Evolutionary conservation across 495 filamentous ascomycete species (phyloP).

Genomic region (Penicillium samsonianum): DNA sequence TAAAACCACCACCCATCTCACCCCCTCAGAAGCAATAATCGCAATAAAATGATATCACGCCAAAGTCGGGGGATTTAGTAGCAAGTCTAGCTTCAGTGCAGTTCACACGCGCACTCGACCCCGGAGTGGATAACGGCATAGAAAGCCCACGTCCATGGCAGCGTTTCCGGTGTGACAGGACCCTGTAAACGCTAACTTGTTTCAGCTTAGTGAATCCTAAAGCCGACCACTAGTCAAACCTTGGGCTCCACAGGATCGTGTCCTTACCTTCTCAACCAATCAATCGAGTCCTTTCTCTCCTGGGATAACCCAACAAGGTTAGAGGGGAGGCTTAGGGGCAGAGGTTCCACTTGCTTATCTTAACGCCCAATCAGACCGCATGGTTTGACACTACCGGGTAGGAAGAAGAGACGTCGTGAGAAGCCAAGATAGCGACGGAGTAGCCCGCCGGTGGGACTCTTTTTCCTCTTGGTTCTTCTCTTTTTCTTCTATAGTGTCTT

Average conservation of each 20-base stretch:
- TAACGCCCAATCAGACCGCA: conserved; percentile 19
- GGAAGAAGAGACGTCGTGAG: conserved; percentile 4
- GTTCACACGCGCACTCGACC: conserved; percentile 22
- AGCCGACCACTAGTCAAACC: conserved; percentile 16
- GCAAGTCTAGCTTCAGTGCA: conserved; percentile 12
- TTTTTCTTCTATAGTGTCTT: not conserved
- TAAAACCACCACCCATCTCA: conserved; percentile 6
- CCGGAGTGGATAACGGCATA: conserved; percentile 15
- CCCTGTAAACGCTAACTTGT: conserved; percentile 12
- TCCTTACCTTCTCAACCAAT: conserved; percentile 21
- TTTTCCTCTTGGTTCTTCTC: not conserved
- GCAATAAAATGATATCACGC: not conserved
- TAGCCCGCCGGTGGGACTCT: not conserved
- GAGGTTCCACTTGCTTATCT: conserved; percentile 35
- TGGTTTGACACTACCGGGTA: not conserved
- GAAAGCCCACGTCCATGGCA: not conserved
- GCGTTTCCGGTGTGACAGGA: conserved; percentile 18
- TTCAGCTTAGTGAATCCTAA: conserved; percentile 22
- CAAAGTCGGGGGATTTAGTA: not conserved
- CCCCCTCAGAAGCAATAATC: conserved; percentile 8
- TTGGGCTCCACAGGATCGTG: conserved; percentile 26
- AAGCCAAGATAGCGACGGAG: not conserved
- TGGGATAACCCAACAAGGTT: conserved; percentile 16
- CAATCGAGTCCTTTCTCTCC: not conserved
- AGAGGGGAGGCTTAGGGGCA: conserved; percentile 16